Evolutionary conservation across 2,329 filamentous ascomycete species (phyloP), one percentile per base, ranked within the genome.

Genomic region (Curvularia hawaiiensis): DNA sequence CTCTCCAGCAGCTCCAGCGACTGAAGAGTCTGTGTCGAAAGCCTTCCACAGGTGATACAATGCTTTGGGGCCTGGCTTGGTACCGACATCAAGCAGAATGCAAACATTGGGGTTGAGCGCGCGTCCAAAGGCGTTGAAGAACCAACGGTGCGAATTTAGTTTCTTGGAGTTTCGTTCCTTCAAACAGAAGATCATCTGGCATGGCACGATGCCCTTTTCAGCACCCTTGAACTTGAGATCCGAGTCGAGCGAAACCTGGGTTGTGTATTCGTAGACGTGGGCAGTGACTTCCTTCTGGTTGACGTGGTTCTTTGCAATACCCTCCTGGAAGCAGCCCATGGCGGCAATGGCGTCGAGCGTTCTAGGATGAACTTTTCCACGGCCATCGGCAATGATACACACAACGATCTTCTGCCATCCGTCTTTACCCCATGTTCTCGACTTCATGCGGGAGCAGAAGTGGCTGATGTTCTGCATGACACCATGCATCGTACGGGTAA

Each of bases 341-440:
- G 95, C 95, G 11, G 96, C 95, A 60, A 99, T 80, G 6, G 92
- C 95, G 74, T 99, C 96, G 1, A 99, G 84, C 0, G 95, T 98
- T 55, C 95, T 85, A 12, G 92, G 92, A 74, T 99, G 92, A 31
- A 99, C 94, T 78, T 92, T 92, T 81, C 92, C 88, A 70, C 96
- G 90, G 22, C 95, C 95, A 74, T 99, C 95, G 1, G 92, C 93
- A 57, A 99, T 93, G 71, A 99, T 90, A 74, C 92, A 97, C 0
- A 99, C 94, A 0, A 99, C 95, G 71, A 99, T 97, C 82, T 99
- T 99, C 78, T 99, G 92, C 95, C 95, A 99, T 4, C 95, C 95
- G 52, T 91, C 87, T 67, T 97, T 96, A 39, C 95, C 96, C 95
- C 95, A 99, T 0, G 93, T 98, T 58, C 95, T 87, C 6, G 92